Base-by-base conservation (phyloP, 768 basidiomycete species). In the Boletus speciosus region DNA sequence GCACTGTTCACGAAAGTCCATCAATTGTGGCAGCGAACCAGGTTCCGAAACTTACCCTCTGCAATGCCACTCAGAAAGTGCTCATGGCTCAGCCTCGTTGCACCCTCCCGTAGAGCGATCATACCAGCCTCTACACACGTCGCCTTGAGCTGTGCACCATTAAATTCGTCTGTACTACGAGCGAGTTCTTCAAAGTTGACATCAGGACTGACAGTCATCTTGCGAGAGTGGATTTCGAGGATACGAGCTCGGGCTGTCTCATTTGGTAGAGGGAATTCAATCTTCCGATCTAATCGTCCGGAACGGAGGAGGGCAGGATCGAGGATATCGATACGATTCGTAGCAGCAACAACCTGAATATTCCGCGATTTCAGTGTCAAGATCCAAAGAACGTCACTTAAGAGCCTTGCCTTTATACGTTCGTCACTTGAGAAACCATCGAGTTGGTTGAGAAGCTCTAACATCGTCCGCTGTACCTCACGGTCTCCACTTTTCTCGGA, bases 381-480 rank as follows among this genome's bases (percentile, higher is more conserved):
- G 16, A 31, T 2, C 7, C 25, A 6, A 25, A 29, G 49, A 32
- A 55, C 49, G 48, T 37, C 27, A 6, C 21, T 27, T 32, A 16
- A 37, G 53, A 56, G 16, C 21, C 55, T 56, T 61, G 88, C 95
- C 85, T 99, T 99, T 77, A 99, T 99, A 59, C 95, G 83, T 54
- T 94, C 91, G 65, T 98, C 95, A 61, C 91, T 94, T 56, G 92
- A 89, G 74, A 99, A 99, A 31, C 97, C 97, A 65, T 99, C 97
- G 40, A 98, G 77, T 73, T 99, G 97, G 71, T 99, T 99, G 58
- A 99, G 82, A 42, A 99, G 79, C 69, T 99, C 97, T 66, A 99
- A 78, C 97, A 99, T 99, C n/a, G 97, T 99, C 57, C 97, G 78
- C 72, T 99, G 97, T n/a, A 99, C 97, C 70, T 99, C 97, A 68